Evolutionary conservation across 1,139 yeast genomes (phyloP), one percentile per base, ranked within the genome.

Genomic region (Nakaseomyces glabratus): DNA sequence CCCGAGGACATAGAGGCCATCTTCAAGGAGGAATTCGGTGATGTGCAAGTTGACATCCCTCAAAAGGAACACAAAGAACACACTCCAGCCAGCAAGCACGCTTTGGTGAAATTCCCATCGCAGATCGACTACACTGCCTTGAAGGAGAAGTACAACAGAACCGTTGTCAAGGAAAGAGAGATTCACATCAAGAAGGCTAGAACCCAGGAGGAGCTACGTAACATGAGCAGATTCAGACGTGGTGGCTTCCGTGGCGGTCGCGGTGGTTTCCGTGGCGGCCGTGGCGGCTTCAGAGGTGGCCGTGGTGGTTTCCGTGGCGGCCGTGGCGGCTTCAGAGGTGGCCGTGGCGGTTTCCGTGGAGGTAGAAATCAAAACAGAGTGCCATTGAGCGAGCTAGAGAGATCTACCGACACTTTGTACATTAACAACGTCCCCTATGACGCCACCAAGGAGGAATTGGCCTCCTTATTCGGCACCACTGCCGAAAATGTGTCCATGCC

Each of bases 361-460:
- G 48, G 42, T 23, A 43, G 49, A 31, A 48, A 40, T 31, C 49
- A 42, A 36, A 47, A 51, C 30, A 51, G 39, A 26, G 42, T 50
- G 25, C 58, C 59, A 25, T 44, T 54, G 36, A 50, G 47, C 33
- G 48, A 54, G 35, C 49, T 56, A 57, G 57, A 55, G 38, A 51
- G 58, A 44, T 52, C 60, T 16, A 48, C 40, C 14, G 55, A 56
- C 37, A 56, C 61, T 24, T 35, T 56, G 14, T 56, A 54, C 34
- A 53, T 56, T 31, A 56, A 55, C 35, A 56, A 56, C 41, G 49
- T 56, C 20, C 57, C 60, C 25, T 56, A 52, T 37, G 42, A 45
- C 31, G 47, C 57, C n/a, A 55, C 59, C 10, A 54, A 49, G 36
- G 53, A 45, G 24, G 52, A 51, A 28, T 33, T 56, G 19, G 60